Evolutionary conservation across 2,329 filamentous ascomycete species (phyloP).

Genomic region (Clarireedia hainanense): DNA sequence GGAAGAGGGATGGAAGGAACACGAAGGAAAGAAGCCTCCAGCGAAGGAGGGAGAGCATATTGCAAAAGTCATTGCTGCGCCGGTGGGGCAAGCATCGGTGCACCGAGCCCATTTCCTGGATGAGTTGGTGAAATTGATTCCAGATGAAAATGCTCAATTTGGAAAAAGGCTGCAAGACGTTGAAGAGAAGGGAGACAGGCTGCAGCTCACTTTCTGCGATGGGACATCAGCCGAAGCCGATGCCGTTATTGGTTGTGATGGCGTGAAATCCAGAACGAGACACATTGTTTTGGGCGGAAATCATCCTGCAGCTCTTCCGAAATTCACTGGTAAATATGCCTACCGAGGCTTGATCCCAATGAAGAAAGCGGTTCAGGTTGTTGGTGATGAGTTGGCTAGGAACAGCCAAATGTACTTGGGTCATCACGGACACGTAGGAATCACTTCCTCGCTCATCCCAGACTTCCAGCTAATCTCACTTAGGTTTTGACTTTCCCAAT

Average conservation of each 20-base stretch:
- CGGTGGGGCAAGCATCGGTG: slow-evolving; percentile 22
- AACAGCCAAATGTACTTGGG: slow-evolving; percentile 49
- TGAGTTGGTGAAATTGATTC: slow-evolving; percentile 31
- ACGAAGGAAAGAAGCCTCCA: slow-evolving; percentile 4
- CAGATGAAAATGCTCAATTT: slow-evolving; percentile 30
- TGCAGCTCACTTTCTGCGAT: slow-evolving; percentile 36
- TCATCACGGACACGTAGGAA: slow-evolving; percentile 44
- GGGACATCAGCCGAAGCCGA: slow-evolving; percentile 29
- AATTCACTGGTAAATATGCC: slow-evolving; percentile 48
- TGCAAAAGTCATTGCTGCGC: slow-evolving; percentile 15
- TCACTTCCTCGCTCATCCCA: slow-evolving; percentile 41
- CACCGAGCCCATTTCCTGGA: slow-evolving; percentile 29
- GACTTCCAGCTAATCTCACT: background rate
- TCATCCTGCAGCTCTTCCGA: slow-evolving; percentile 36
- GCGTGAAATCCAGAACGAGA: slow-evolving; percentile 42
- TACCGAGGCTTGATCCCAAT: slow-evolving; percentile 55
- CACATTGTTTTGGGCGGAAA: slow-evolving; percentile 41
- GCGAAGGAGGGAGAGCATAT: slow-evolving; percentile 15
- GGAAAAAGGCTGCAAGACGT: slow-evolving; percentile 31
- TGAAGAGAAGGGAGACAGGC: slow-evolving; percentile 21
- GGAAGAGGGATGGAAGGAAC: slow-evolving; percentile 18
- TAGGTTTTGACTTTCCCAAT: slow-evolving; percentile 28
- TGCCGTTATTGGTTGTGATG: slow-evolving; percentile 12
- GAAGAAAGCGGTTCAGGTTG: slow-evolving; percentile 36
- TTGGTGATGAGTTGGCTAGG: slow-evolving; percentile 40